phyloP scores from a whole-genome alignment of 305 asterid genomes.

The Fraxinus angustifolia region DNA sequence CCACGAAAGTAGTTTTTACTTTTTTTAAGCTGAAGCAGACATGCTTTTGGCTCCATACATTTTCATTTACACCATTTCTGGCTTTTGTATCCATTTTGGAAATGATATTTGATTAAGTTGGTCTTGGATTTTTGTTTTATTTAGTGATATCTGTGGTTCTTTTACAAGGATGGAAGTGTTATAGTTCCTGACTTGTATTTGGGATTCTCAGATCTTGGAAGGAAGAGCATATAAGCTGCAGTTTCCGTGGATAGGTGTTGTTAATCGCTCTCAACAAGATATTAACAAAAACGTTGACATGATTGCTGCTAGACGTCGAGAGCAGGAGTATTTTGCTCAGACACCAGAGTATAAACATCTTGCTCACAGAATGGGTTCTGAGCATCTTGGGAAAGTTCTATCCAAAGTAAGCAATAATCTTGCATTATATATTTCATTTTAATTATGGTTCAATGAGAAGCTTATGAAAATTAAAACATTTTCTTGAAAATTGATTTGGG shows the following conservation, averaged over 20 bases:
- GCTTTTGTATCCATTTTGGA: neutral
- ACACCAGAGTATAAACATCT: conserved; percentile 70
- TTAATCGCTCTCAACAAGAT: conserved; percentile 79
- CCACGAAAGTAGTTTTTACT: neutral
- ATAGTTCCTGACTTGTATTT: conserved; percentile 17
- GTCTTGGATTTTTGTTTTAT: neutral
- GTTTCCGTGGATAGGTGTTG: conserved; percentile 83
- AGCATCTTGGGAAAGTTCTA: conserved; percentile 69
- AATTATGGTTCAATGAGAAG: conserved; percentile 7
- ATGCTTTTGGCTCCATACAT: neutral
- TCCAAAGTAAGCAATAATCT: conserved; percentile 48
- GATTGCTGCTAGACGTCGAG: conserved; percentile 81
- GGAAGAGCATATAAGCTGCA: conserved; percentile 71
- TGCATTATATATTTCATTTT: conserved; percentile 3
- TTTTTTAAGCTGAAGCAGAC: neutral
- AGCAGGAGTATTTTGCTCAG: conserved; percentile 63
- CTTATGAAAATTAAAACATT: neutral
- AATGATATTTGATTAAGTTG: neutral
- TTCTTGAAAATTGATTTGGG: neutral
- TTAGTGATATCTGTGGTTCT: neutral
- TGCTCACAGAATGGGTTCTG: conserved; percentile 71
- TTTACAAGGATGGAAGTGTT: conserved; percentile 4
- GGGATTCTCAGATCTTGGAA: conserved; percentile 55
- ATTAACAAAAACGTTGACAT: conserved; percentile 74
- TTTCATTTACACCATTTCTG: neutral